Evolutionary conservation across 352 stramenopile genomes (phyloP).

Genomic region (Phytophthora quininea): DNA sequence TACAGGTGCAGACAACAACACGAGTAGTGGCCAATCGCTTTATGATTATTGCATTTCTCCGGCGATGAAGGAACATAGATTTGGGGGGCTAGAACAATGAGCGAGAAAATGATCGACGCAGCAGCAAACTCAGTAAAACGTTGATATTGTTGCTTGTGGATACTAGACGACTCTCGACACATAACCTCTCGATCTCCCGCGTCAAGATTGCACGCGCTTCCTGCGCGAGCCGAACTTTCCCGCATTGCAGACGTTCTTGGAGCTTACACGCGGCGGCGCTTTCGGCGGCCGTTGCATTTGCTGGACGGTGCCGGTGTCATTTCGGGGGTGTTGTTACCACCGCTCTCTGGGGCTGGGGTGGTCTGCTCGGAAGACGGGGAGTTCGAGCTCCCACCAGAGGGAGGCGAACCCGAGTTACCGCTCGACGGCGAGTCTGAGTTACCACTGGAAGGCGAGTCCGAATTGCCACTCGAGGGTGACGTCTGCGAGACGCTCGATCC

Average conservation of each 20-base stretch:
- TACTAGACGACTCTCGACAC: neutral
- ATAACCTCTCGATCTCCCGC: neutral
- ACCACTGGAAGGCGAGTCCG: neutral
- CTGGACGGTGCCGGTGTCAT: conserved; percentile 23
- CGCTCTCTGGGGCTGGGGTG: conserved; percentile 13
- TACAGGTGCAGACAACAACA: neutral
- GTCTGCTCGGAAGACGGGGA: neutral
- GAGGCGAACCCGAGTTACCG: neutral
- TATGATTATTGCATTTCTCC: too few species aligned
- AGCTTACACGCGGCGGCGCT: conserved; percentile 17
- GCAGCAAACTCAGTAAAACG: conserved; percentile 1
- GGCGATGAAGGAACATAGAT: too few species aligned
- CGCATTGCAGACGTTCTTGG: neutral
- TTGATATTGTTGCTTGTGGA: neutral
- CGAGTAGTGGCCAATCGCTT: neutral
- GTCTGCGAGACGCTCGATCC: conserved; percentile 13
- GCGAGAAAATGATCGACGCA: conserved; percentile 11
- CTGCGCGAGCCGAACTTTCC: conserved; percentile 17
- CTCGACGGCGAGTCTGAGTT: conserved; percentile 2
- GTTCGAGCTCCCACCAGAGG: conserved; percentile 6
- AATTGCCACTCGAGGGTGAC: conserved; percentile 2
- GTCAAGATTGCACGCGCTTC: conserved; percentile 17
- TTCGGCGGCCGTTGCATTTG: conserved; percentile 31
- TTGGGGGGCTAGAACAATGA: too few species aligned
- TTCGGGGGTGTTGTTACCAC: conserved; percentile 9